phyloP scores from a whole-genome alignment of 225 moss, liverwort and hornwort species.

The Antitrichia curtipendula region DNA sequence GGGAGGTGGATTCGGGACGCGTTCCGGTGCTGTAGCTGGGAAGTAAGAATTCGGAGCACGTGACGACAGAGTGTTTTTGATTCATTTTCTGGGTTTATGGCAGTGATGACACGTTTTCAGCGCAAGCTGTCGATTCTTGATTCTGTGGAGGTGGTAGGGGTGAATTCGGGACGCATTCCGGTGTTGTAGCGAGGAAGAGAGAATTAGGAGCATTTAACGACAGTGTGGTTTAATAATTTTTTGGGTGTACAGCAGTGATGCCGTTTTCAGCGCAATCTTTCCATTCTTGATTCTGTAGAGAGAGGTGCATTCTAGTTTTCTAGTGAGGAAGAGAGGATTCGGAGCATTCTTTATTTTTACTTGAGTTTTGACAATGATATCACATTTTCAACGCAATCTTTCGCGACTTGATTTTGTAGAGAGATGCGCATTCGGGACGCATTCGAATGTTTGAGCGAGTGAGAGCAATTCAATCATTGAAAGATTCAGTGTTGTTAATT shows the following conservation, averaged over 20 bases:
- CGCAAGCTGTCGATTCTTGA: neutral
- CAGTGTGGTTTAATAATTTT: neutral
- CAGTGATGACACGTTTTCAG: neutral
- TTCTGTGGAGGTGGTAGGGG: neutral
- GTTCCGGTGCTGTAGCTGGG: neutral
- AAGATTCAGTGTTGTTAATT: neutral
- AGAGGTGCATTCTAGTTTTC: neutral
- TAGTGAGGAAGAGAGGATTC: neutral
- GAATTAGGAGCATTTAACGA: neutral
- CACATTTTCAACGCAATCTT: neutral
- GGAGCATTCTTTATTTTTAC: neutral
- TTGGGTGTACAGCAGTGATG: neutral
- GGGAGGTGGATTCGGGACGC: neutral
- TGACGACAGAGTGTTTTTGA: neutral
- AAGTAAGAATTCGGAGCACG: neutral
- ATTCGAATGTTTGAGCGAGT: neutral
- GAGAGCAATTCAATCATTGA: neutral
- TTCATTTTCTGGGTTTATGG: neutral
- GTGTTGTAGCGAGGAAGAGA: neutral
- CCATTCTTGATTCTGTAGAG: neutral
- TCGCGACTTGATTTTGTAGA: neutral
- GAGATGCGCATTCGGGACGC: neutral
- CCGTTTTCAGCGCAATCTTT: neutral
- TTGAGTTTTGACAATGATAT: neutral
- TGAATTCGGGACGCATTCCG: neutral